Base-by-base conservation (phyloP, 768 basidiomycete species). In the Asterophora parasitica region DNA sequence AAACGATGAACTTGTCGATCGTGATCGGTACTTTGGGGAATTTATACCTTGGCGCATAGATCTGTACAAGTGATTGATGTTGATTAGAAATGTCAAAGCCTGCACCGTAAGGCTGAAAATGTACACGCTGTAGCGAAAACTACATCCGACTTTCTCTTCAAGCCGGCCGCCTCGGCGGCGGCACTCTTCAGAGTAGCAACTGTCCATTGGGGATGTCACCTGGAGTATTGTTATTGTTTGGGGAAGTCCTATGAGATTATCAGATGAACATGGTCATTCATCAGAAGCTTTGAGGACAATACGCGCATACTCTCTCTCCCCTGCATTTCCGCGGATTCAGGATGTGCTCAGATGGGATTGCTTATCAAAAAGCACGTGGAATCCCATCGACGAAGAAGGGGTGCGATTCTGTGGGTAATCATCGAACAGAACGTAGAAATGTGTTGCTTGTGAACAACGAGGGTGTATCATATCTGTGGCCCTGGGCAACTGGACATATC, bases 131-230 rank as follows among this genome's bases (percentile, higher is more conserved):
- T 65, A 15, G 63, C 64, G 47, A 81, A 82, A 3, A 82, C 77
- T 19, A 82, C 76, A 60, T 83, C 80, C 2, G 73, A 70, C 50
- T 82, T 81, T 26, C 69, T 54, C 57, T 83, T 79, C 41, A 81
- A 57, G 4, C 81, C 79, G 1, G 76, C 77, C 3, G 80, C 81
- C 55, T 82, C 81, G 7, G 71, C 76, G 12, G 57, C 64, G 16
- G 78, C 60, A 17, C 75, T 75, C 44, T 65, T 52, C 34, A 67
- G 56, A 6, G 64, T 65, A 4, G 67, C 12, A 69, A 43, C 4
- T 66, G 61, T n/a, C 49, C 46, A 33, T 50, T 51, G 6, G 61
- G 59, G 48, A 65, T 46, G 52, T 62, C 56, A 0, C 65, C 65
- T 5, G 65, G 55, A 26, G 50, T 46, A 44, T 66, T 61, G 2